Percentiles rank a stretch among this genome's conserved stretches.
Evolutionary conservation across 306 rosid species (phyloP).

Genomic region (Medicago ruthenica): DNA sequence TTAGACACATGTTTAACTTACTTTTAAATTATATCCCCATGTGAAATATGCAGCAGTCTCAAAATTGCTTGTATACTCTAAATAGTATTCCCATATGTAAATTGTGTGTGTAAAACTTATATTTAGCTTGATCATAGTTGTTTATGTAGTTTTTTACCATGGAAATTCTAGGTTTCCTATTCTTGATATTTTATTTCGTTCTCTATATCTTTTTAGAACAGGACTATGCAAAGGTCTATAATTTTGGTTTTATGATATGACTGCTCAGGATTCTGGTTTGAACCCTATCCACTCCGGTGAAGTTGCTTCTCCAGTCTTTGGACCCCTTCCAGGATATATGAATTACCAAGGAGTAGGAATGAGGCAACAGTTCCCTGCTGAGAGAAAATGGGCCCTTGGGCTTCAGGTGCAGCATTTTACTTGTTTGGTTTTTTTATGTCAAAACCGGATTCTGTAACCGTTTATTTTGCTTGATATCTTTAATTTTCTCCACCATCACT

Average conservation of each 20-base stretch:
- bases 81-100: slow-evolving; percentile 11
- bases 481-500: slow-evolving; percentile 35
- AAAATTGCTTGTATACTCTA: background rate
- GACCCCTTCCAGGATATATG: slow-evolving; percentile 73
- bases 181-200: slow-evolving; percentile 15
- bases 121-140: slow-evolving; percentile 35
- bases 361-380: slow-evolving; percentile 74
- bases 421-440: slow-evolving; percentile 16
- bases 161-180: slow-evolving; percentile 31
- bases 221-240: slow-evolving; percentile 36
- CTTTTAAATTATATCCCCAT: slow-evolving; percentile 13
- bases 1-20: slow-evolving; percentile 9
- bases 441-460: slow-evolving; percentile 3
- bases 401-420: slow-evolving; percentile 78
- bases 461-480: slow-evolving; percentile 26
- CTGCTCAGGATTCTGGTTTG: slow-evolving; percentile 66
- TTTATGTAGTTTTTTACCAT: slow-evolving; percentile 25
- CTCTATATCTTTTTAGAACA: slow-evolving; percentile 10
- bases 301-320: slow-evolving; percentile 65
- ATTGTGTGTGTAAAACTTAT: slow-evolving; percentile 5
- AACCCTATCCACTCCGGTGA: slow-evolving; percentile 61
- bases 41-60: slow-evolving; percentile 23
- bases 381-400: slow-evolving; percentile 98
- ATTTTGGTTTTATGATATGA: slow-evolving; percentile 40
- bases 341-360: slow-evolving; percentile 70